Conservation (phyloP, 108 stramenopile species). For the Conticribra guillardii region DNA sequence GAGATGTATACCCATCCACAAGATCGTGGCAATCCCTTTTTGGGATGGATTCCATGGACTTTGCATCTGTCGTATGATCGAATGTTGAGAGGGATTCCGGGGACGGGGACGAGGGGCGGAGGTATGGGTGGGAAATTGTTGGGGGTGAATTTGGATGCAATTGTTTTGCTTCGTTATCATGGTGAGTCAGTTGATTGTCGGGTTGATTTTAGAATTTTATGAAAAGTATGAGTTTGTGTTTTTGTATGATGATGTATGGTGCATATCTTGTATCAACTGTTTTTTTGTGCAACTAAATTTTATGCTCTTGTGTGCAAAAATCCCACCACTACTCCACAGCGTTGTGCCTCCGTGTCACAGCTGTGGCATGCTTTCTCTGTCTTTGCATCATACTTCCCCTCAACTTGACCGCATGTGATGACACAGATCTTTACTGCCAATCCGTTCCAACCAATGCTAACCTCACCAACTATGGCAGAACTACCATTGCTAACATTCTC, state of each 20-base stretch:
- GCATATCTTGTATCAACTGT: neutral
- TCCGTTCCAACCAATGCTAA: conserved; percentile 19
- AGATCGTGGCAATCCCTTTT: conserved; percentile 66
- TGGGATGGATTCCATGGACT: conserved; percentile 81
- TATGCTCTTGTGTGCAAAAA: neutral
- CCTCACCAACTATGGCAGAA: conserved; percentile 76
- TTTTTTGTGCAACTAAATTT: neutral
- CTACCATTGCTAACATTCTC: conserved; percentile 78
- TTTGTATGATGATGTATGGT: too few species aligned
- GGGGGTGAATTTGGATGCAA: conserved; percentile 83
- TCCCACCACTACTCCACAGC: too few species aligned
- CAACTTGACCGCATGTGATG: conserved; percentile 62
- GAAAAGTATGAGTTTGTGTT: too few species aligned
- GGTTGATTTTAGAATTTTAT: neutral
- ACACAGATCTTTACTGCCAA: conserved; percentile 7
- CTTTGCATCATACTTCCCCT: conserved; percentile 71
- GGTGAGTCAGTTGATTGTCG: conserved; percentile 42
- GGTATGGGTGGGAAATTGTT: conserved; percentile 70
- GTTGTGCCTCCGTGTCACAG: conserved; percentile 63
- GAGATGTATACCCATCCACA: conserved; percentile 45
- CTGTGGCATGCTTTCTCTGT: conserved; percentile 60
- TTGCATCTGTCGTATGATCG: conserved; percentile 64
- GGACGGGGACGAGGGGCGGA: conserved; percentile 78
- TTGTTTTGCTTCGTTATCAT: conserved; percentile 84
- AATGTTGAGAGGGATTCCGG: conserved; percentile 78